Conservation (phyloP, 176 grass and related monocot genomes). For the Oryza meyeriana region DNA sequence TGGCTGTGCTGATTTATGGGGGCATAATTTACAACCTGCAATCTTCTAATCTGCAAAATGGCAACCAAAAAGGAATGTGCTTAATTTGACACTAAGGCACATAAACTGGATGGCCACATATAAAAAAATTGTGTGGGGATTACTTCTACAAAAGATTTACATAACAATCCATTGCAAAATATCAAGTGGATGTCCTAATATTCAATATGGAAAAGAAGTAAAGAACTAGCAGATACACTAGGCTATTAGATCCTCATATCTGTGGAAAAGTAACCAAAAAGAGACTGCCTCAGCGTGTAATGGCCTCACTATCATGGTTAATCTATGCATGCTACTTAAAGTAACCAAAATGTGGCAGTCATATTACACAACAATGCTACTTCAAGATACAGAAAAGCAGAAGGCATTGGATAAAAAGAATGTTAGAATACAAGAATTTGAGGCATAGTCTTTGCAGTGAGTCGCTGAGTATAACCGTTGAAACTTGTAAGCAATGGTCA, state of each 20-base stretch:
- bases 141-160: neutral
- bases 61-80: neutral
- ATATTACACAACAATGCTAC: neutral
- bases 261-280: neutral
- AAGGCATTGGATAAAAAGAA: neutral
- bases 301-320: neutral
- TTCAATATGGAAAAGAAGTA: neutral
- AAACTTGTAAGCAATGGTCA: neutral
- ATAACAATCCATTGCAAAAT: neutral
- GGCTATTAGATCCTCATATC: neutral
- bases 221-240: neutral
- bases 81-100: neutral
- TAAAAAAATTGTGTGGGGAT: neutral
- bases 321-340: neutral
- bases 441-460: neutral
- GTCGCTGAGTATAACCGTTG: neutral
- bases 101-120: neutral
- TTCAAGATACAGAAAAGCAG: neutral
- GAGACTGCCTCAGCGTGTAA: neutral
- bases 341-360: neutral
- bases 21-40: neutral
- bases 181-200: neutral
- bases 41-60: neutral
- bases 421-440: neutral
- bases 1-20: neutral